A percentile compares a stretch with the other conserved stretches of the same genome.
Evolutionary conservation across 2,329 filamentous ascomycete species (phyloP).

Genomic region (Knufia fluminis): DNA sequence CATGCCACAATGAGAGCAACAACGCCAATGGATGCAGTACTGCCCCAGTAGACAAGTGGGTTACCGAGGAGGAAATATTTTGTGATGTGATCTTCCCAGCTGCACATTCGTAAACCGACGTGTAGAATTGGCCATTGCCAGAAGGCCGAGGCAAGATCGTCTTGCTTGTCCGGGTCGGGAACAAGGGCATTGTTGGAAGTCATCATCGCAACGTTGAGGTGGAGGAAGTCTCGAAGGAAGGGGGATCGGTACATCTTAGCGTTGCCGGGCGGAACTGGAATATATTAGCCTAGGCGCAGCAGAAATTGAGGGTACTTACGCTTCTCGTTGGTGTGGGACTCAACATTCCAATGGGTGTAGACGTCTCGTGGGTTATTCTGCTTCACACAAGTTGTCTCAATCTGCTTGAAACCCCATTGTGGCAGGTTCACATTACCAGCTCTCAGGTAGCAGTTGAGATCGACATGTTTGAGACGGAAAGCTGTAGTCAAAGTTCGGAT

Average conservation of each 20-base stretch:
- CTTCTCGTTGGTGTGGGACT: slow-evolving; percentile 88
- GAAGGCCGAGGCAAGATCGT: slow-evolving; percentile 90
- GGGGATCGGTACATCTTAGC: slow-evolving; percentile 91
- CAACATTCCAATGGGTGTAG: slow-evolving; percentile 98
- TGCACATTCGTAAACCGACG: slow-evolving; percentile 95
- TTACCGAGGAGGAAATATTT: slow-evolving; percentile 99
- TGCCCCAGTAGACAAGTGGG: slow-evolving; percentile 91
- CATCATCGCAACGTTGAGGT: slow-evolving; percentile 99
- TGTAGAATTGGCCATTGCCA: slow-evolving; percentile 98
- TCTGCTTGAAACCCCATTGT: slow-evolving; percentile 99
- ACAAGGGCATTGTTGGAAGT: slow-evolving; percentile 98
- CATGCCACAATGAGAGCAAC: slow-evolving; percentile 66
- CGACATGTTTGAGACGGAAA: slow-evolving; percentile 76
- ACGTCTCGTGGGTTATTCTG: slow-evolving; percentile 84
- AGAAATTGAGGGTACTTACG: slow-evolving; percentile 49
- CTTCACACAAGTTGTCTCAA: slow-evolving; percentile 92
- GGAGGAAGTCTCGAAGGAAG: slow-evolving; percentile 94
- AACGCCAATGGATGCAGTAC: slow-evolving; percentile 66
- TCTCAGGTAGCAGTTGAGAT: slow-evolving; percentile 83
- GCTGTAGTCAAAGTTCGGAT: slow-evolving; percentile 86
- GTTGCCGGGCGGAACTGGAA: slow-evolving; percentile 71
- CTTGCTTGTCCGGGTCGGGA: slow-evolving; percentile 96
- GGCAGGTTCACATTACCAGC: slow-evolving; percentile 94
- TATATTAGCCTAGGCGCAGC: not conserved
- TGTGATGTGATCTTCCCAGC: slow-evolving; percentile 89